Evolutionary conservation across 345 rosid genomes (phyloP).

Genomic region (Crucihimalaya himalaica): DNA sequence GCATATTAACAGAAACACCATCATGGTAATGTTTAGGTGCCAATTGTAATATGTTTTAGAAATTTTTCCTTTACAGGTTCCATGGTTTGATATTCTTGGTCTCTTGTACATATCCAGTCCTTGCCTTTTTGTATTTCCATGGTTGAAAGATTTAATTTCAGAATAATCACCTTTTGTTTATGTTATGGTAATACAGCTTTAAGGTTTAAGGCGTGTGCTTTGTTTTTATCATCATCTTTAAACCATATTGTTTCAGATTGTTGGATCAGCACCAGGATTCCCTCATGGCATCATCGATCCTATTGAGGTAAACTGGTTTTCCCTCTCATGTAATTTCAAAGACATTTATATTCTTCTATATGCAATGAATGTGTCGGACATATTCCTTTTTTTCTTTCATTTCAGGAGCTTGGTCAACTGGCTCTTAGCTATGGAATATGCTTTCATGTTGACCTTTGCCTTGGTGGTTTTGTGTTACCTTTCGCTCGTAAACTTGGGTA

Average conservation of each 20-base stretch:
- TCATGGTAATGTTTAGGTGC: constrained; percentile 60
- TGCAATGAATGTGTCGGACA: constrained; percentile 2
- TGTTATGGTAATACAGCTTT: neutral
- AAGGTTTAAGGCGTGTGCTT: neutral
- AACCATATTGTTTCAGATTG: constrained; percentile 62
- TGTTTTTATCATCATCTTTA: neutral
- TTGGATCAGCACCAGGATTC: constrained; percentile 97
- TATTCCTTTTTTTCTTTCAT: constrained; percentile 5
- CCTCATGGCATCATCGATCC: constrained; percentile 99
- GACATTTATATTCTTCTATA: constrained; percentile 14
- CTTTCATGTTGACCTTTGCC: constrained; percentile 97
- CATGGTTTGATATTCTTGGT: constrained; percentile 11
- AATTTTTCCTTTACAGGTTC: neutral
- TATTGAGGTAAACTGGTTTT: constrained; percentile 65
- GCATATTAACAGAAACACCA: constrained; percentile 72
- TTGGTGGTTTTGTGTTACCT: constrained; percentile 97
- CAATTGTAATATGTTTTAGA: neutral
- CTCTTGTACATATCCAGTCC: constrained; percentile 3
- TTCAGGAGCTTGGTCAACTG: constrained; percentile 89
- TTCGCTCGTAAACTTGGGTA: constrained; percentile 93
- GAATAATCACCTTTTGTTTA: neutral
- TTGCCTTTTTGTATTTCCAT: constrained; percentile 1
- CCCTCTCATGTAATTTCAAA: neutral
- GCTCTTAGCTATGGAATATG: constrained; percentile 77
- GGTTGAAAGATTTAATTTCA: neutral